These are phyloP conservation scores for Raffaelea albimanens DNA, from an alignment of 2,329 filamentous ascomycete genomes.

Conservation along the genomic window DNA sequence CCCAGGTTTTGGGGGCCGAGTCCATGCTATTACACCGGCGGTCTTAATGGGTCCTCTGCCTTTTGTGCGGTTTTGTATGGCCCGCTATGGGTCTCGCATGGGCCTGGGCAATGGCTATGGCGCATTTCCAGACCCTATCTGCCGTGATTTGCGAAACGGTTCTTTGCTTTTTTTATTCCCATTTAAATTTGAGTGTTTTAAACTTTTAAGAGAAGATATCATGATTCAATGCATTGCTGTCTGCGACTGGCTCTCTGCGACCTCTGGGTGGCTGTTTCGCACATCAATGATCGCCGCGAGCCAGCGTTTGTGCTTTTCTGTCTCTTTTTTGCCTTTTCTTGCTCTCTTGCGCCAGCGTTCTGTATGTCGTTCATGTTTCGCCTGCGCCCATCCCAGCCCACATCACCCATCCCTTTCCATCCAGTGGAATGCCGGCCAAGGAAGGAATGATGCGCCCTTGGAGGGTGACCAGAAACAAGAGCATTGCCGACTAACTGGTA, in stretches of 20 bases:
- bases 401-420: neutral
- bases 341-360: neutral
- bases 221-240: no score
- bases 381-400: neutral
- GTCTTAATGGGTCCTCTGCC: no score
- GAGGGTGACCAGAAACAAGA: no score
- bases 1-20: neutral
- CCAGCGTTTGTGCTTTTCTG: neutral
- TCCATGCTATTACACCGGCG: conserved; percentile 13
- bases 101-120: no score
- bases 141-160: conserved; percentile 8
- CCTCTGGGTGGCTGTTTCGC: conserved; percentile 4
- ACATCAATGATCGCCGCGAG: conserved; percentile 7
- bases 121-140: conserved; percentile 1
- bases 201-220: neutral
- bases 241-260: neutral
- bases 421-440: neutral
- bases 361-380: neutral
- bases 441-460: no score
- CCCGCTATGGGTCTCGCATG: no score
- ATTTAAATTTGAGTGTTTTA: neutral
- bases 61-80: no score
- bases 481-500: no score
- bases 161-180: neutral
- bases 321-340: neutral